These are phyloP conservation scores for Cornus controversa DNA, from an alignment of 148 eudicot species.

Conservation along the genomic window DNA sequence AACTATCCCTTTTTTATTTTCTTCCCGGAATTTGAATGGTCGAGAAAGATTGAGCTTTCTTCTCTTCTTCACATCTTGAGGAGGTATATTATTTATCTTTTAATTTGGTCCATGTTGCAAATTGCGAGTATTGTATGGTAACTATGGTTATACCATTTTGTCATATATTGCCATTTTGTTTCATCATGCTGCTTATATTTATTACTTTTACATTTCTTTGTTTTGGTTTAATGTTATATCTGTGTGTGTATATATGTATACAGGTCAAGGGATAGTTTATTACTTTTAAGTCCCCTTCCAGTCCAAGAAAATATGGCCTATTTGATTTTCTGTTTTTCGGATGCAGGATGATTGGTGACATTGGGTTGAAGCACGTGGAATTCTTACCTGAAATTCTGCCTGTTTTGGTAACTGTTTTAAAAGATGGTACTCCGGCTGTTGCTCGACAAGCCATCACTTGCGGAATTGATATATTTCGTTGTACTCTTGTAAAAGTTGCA, in stretches of 20 bases:
- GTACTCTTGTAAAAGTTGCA: conserved; percentile 62
- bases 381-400: conserved; percentile 74
- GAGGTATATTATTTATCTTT: no score
- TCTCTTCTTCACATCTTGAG: no score
- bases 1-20: no score
- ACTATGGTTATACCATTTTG: no score
- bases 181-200: not conserved
- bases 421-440: conserved; percentile 91
- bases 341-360: conserved; percentile 73
- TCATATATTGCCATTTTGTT: not conserved
- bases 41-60: no score
- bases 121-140: no score
- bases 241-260: not conserved
- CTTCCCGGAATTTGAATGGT: no score
- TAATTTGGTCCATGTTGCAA: no score
- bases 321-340: not conserved
- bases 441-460: conserved; percentile 81
- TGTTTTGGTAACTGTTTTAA: conserved; percentile 46
- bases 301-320: not conserved
- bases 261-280: not conserved
- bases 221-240: not conserved
- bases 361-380: conserved; percentile 70
- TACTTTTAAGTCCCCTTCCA: not conserved
- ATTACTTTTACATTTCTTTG: not conserved
- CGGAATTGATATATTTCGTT: conserved; percentile 69